Percentiles rank a stretch among this genome's conserved stretches.
Evolutionary conservation across 495 filamentous ascomycete genomes (phyloP).

Genomic region (Daldinia caldariorum): DNA sequence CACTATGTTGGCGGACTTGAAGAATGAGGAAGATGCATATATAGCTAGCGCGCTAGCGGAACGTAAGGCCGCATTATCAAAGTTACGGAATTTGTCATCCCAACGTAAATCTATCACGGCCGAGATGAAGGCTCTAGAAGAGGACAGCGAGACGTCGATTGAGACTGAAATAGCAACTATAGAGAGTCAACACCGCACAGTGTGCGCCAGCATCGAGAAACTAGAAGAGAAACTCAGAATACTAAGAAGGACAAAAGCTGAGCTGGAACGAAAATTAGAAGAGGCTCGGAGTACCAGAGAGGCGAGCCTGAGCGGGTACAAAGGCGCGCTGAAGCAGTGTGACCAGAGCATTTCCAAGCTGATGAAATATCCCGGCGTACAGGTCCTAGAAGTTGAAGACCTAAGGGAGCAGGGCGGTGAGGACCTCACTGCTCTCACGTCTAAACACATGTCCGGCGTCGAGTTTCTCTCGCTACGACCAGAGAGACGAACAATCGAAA

Average conservation of each 20-base stretch:
- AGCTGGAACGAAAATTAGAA: slow-evolving; percentile 68
- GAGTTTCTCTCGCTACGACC: slow-evolving; percentile 68
- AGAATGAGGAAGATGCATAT: slow-evolving; percentile 73
- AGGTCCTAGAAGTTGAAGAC: slow-evolving; percentile 54
- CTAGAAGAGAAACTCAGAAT: slow-evolving; percentile 71
- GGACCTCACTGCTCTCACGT: slow-evolving; percentile 40
- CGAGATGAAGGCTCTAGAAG: slow-evolving; percentile 54
- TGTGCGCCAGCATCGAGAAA: slow-evolving; percentile 68
- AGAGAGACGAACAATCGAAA: slow-evolving; percentile 75
- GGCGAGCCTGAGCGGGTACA: slow-evolving; percentile 61
- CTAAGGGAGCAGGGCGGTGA: slow-evolving; percentile 38
- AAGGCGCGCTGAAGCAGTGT: slow-evolving; percentile 55
- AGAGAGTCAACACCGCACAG: slow-evolving; percentile 60
- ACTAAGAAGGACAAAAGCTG: slow-evolving; percentile 70
- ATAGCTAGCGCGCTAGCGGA: slow-evolving; percentile 66
- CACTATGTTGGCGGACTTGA: slow-evolving; percentile 73
- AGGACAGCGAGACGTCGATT: slow-evolving; percentile 52
- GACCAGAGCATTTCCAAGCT: slow-evolving; percentile 57
- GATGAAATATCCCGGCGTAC: slow-evolving; percentile 61
- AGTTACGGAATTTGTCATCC: slow-evolving; percentile 68
- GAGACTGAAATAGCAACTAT: slow-evolving; percentile 51
- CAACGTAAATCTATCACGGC: slow-evolving; percentile 58
- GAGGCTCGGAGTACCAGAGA: slow-evolving; percentile 69
- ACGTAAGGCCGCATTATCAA: slow-evolving; percentile 66
- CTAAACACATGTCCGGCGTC: slow-evolving; percentile 48